Conservation (phyloP, 2,329 filamentous ascomycete species). For the Colletotrichum simmondsii region DNA sequence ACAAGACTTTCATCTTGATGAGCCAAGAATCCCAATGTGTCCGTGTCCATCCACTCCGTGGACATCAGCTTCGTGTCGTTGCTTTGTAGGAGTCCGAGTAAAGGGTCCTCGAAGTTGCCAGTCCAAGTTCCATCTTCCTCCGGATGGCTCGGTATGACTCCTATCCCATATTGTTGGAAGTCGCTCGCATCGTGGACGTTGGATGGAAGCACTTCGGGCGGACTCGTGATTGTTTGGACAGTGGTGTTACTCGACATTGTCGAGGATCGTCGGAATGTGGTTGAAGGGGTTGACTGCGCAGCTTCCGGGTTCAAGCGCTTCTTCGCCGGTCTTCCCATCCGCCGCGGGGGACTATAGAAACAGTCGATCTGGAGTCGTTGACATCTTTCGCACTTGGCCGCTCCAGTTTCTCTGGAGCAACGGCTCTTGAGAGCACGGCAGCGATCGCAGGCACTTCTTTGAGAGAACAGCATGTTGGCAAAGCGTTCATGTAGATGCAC, state of each 20-base stretch:
- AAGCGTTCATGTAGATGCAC: neutral
- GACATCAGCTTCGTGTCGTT: conserved; percentile 10
- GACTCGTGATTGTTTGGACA: conserved; percentile 6
- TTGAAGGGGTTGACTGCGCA: neutral
- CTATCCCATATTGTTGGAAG: conserved; percentile 27
- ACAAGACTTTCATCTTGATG: conserved; percentile 5
- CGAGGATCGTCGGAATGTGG: conserved; percentile 13
- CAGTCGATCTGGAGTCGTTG: conserved; percentile 31
- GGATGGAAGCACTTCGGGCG: conserved; percentile 1
- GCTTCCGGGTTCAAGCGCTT: conserved; percentile 22
- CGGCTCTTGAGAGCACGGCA: conserved; percentile 33
- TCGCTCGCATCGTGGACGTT: conserved; percentile 8
- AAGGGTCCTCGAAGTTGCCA: conserved; percentile 19
- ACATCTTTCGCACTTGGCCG: conserved; percentile 30
- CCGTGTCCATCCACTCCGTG: conserved; percentile 21
- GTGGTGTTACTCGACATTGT: conserved; percentile 24
- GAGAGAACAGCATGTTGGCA: conserved; percentile 30
- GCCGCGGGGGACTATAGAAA: conserved; percentile 28
- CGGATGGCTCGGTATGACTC: conserved; percentile 16
- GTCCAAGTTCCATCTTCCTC: conserved; percentile 12
- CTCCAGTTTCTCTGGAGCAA: conserved; percentile 23
- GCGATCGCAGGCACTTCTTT: conserved; percentile 33
- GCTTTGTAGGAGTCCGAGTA: conserved; percentile 16
- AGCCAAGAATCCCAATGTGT: conserved; percentile 16
- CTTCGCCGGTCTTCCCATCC: conserved; percentile 30